Evolutionary conservation across 495 filamentous ascomycete species (phyloP).

Genomic region (Penicillium waksmanii): DNA sequence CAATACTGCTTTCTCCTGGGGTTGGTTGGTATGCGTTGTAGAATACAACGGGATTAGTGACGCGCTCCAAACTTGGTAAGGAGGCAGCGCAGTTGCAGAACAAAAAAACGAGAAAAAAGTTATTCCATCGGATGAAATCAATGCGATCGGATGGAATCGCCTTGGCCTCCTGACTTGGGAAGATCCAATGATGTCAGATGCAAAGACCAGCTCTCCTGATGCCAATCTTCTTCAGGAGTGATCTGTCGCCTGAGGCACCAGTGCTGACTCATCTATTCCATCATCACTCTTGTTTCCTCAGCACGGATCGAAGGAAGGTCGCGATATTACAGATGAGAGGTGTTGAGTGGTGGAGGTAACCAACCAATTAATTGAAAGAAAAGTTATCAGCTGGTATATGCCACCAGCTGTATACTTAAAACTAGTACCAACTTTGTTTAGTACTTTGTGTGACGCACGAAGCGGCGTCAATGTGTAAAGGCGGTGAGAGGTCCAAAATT

Average conservation of each 20-base stretch:
- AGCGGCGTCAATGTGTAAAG: neutral
- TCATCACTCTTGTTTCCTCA: neutral
- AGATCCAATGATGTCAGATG: conserved; percentile 16
- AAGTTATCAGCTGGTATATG: neutral
- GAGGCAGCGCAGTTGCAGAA: neutral
- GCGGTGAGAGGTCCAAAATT: conserved; percentile 19
- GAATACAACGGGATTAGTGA: conserved; percentile 23
- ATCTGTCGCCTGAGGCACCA: conserved; percentile 13
- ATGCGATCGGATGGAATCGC: conserved; percentile 4
- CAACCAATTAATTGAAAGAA: neutral
- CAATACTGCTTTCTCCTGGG: conserved; percentile 20
- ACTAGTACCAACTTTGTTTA: neutral
- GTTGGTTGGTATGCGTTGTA: conserved; percentile 10
- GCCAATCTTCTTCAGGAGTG: neutral
- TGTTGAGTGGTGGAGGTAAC: neutral
- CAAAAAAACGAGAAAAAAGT: neutral
- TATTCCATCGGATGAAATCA: conserved; percentile 16
- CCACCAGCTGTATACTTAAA: no score
- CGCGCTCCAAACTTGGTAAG: conserved; percentile 15
- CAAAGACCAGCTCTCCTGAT: conserved; percentile 13
- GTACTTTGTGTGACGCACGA: neutral
- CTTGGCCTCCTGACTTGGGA: conserved; percentile 1
- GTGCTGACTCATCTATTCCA: conserved; percentile 2
- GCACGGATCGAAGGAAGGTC: neutral
- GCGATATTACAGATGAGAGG: neutral